Conservation (phyloP, 2,329 filamentous ascomycete genomes). For the Apiospora rasikravindrae region DNA sequence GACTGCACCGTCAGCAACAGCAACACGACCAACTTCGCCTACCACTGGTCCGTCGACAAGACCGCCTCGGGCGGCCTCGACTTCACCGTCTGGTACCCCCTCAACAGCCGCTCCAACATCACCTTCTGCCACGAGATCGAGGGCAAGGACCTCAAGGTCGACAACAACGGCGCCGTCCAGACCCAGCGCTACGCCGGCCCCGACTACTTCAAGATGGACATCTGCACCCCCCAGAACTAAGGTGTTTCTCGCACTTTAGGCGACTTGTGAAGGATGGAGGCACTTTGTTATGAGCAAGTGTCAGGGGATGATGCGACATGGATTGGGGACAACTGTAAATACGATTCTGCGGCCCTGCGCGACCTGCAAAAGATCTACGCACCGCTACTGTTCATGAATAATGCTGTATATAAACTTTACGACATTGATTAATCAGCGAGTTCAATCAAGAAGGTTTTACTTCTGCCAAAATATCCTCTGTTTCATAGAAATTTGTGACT, state of each 20-base stretch:
- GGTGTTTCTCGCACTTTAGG: not conserved
- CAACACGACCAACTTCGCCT: not conserved
- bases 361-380: not conserved
- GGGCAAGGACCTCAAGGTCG: conserved; percentile 16
- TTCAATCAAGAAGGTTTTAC: not conserved
- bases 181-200: conserved; percentile 22
- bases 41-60: conserved; percentile 10
- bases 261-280: too few relatives aligned
- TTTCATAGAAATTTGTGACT: not conserved
- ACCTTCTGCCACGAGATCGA: conserved; percentile 19
- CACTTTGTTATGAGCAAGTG: not conserved
- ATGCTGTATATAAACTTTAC: conserved; percentile 14
- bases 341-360: not conserved
- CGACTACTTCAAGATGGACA: conserved; percentile 14
- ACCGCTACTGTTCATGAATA: not conserved
- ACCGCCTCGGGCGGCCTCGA: conserved; percentile 10
- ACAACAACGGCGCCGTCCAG: conserved; percentile 22
- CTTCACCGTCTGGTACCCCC: conserved; percentile 17
- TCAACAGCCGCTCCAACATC: conserved; percentile 22
- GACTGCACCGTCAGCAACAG: not conserved
- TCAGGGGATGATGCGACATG: not conserved
- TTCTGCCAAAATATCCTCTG: not conserved
- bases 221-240: conserved; percentile 9
- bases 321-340: not conserved
- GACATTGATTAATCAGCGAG: not conserved